These are phyloP conservation scores for Helenozyma baotianmanensis DNA, from an alignment of 805 yeast genomes.

Conservation along the genomic window DNA sequence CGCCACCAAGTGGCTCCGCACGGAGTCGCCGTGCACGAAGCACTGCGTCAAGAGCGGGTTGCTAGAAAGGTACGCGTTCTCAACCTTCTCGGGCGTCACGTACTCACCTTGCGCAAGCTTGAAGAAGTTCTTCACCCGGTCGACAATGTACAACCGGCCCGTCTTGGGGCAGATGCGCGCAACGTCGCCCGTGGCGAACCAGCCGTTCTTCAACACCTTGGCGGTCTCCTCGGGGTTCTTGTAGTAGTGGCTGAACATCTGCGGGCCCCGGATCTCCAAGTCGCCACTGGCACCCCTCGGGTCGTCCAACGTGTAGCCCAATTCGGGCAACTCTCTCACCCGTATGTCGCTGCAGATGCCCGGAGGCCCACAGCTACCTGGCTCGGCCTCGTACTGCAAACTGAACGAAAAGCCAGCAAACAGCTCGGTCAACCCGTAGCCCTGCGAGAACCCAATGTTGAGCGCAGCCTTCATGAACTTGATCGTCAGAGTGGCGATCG, in stretches of 20 bases:
- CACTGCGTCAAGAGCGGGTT: constrained; percentile 14
- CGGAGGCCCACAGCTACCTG: constrained; percentile 63
- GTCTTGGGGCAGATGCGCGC: constrained; percentile 17
- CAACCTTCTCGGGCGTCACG: constrained; percentile 73
- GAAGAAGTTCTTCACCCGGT: constrained; percentile 76
- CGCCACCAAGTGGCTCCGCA: constrained; percentile 13
- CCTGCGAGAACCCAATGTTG: constrained; percentile 56
- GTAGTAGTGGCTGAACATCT: constrained; percentile 52
- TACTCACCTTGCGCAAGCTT: constrained; percentile 54
- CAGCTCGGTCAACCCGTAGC: constrained; percentile 72
- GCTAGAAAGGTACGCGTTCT: constrained; percentile 47
- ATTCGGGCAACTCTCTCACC: constrained; percentile 57
- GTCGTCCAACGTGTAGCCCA: constrained; percentile 38
- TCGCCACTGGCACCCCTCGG: constrained; percentile 49
- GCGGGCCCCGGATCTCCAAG: constrained; percentile 60
- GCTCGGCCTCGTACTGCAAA: constrained; percentile 37
- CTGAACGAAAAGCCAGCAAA: constrained; percentile 50
- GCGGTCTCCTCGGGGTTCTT: constrained; percentile 53
- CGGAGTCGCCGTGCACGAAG: constrained; percentile 16
- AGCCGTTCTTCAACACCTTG: constrained; percentile 44
- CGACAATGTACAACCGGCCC: constrained; percentile 55
- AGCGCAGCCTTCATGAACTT: constrained; percentile 59
- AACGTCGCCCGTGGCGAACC: constrained; percentile 58
- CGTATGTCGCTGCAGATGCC: constrained; percentile 50
- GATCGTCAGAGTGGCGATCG: constrained; percentile 59